A percentile compares a stretch with the other conserved stretches of the same genome.
Conservation (phyloP, 139 green algal species). For the Asterochloris sp. region DNA sequence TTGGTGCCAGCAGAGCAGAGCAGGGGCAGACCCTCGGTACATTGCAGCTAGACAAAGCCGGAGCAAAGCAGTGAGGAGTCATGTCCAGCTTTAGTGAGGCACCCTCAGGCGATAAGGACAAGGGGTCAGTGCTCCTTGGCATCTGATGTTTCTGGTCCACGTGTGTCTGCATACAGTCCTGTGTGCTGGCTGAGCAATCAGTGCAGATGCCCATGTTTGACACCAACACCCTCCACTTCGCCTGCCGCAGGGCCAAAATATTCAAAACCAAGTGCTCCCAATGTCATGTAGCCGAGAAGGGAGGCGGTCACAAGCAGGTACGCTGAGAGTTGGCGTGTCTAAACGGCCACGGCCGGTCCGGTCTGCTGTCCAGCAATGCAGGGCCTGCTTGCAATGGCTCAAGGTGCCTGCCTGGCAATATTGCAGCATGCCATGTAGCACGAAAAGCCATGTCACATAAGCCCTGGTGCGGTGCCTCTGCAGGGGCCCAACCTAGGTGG, state of each 20-base stretch:
- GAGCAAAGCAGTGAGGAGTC: not conserved
- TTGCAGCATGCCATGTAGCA: not conserved
- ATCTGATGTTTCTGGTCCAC: not conserved
- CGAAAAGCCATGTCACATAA: not conserved
- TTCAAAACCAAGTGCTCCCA: conserved; percentile 98
- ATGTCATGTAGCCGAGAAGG: conserved; percentile 92
- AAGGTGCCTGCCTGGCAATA: not conserved
- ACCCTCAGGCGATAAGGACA: conserved; percentile 43
- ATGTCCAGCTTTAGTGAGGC: conserved; percentile 78
- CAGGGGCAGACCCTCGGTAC: too few relatives aligned
- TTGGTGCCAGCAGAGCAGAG: too few relatives aligned
- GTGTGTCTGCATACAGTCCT: not conserved
- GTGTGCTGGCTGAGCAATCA: not conserved
- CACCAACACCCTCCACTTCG: not conserved
- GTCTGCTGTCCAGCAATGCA: not conserved
- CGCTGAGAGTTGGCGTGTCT: conserved; percentile 2
- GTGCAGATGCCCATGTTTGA: not conserved
- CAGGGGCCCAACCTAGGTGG: conserved; percentile 95
- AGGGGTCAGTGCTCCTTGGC: conserved; percentile 9
- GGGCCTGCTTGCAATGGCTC: not conserved
- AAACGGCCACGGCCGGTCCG: not conserved
- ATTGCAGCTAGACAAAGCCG: not conserved
- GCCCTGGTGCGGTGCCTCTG: not conserved
- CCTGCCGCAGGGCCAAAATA: conserved; percentile 69
- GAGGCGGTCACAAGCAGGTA: conserved; percentile 96